Percentiles rank a stretch among this genome's conserved stretches.
These are phyloP conservation scores for Adansonia grandidieri DNA, from an alignment of 441 rosid species.

Conservation along the genomic window DNA sequence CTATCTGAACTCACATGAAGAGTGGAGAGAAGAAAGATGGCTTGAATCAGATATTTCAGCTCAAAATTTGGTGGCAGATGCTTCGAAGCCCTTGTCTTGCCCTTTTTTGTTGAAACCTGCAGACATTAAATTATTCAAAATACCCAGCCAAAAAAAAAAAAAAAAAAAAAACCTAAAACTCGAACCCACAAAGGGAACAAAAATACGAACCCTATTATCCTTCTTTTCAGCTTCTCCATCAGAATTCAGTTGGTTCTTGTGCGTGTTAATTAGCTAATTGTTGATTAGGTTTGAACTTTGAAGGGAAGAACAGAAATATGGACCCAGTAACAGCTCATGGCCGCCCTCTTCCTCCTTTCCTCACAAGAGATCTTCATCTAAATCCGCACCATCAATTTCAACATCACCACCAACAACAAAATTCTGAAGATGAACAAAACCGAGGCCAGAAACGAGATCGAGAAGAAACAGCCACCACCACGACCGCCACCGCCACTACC, in stretches of 20 bases:
- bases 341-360: conserved; percentile 81
- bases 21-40: conserved; percentile 23
- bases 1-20: conserved; percentile 20
- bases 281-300: conserved; percentile 12
- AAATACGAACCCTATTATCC: not conserved
- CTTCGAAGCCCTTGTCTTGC: conserved; percentile 28
- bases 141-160: conserved; percentile 13
- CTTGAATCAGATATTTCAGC: conserved; percentile 25
- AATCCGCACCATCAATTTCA: conserved; percentile 70
- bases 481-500: conserved; percentile 31
- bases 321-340: conserved; percentile 70
- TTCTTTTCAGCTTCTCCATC: conserved; percentile 17
- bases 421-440: conserved; percentile 52
- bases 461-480: conserved; percentile 44
- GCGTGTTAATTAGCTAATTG: not conserved
- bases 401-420: conserved; percentile 45
- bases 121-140: conserved; percentile 24
- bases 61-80: conserved; percentile 33
- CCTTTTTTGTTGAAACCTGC: conserved; percentile 16
- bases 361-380: conserved; percentile 68
- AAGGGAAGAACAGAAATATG: conserved; percentile 38
- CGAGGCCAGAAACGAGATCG: conserved; percentile 66
- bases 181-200: conserved; percentile 14
- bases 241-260: not conserved
- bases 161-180: not conserved